Evolutionary conservation across 805 yeast genomes (phyloP).

Genomic region (Kockiozyma suomiensis): DNA sequence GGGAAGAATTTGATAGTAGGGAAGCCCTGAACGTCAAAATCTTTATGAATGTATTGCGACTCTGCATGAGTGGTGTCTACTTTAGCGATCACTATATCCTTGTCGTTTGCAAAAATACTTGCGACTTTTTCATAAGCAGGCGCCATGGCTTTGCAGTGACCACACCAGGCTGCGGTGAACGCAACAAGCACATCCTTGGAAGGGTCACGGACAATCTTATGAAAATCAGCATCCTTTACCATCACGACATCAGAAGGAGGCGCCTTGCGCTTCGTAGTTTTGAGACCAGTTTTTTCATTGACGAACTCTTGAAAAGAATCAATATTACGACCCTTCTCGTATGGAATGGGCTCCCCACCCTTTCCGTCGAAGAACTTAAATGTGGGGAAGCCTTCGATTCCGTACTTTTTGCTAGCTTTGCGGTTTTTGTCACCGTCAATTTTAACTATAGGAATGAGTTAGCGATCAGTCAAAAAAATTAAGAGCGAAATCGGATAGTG

Average conservation of each 20-base stretch:
- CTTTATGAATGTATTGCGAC: constrained; percentile 46
- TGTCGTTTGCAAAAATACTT: constrained; percentile 48
- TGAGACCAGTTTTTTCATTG: constrained; percentile 39
- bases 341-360: constrained; percentile 36
- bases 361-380: constrained; percentile 46
- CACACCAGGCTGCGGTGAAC: constrained; percentile 64
- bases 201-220: constrained; percentile 45
- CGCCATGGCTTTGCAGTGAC: constrained; percentile 55
- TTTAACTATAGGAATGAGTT: constrained; percentile 60
- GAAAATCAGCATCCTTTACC: constrained; percentile 50
- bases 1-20: constrained; percentile 61
- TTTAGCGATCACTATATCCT: constrained; percentile 48
- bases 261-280: constrained; percentile 14
- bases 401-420: constrained; percentile 65
- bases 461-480: constrained; percentile 43
- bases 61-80: constrained; percentile 54
- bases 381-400: constrained; percentile 82
- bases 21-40: constrained; percentile 50
- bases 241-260: constrained; percentile 29
- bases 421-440: constrained; percentile 76
- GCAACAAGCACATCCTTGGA: constrained; percentile 50
- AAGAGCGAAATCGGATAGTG: too few species aligned
- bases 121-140: constrained; percentile 58
- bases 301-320: constrained; percentile 59
- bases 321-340: constrained; percentile 49